phyloP scores from a whole-genome alignment of 352 stramenopile species.

The Phytophthora chlamydospora region DNA sequence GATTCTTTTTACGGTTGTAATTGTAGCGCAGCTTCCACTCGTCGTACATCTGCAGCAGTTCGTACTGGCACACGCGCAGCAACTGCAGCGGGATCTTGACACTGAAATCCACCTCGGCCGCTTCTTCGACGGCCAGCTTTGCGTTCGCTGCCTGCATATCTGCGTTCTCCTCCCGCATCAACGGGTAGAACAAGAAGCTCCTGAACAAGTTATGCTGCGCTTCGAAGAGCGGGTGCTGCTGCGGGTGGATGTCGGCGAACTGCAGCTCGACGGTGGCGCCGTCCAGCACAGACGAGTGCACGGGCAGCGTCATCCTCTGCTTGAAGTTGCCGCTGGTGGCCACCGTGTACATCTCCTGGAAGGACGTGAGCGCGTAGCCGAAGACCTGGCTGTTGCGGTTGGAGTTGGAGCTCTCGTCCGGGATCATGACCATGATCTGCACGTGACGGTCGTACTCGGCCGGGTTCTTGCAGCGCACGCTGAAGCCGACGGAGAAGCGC shows the following conservation, averaged over 20 bases:
- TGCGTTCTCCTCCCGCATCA: slow-evolving; percentile 60
- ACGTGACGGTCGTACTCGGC: slow-evolving; percentile 67
- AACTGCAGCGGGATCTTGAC: slow-evolving; percentile 83
- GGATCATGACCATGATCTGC: slow-evolving; percentile 81
- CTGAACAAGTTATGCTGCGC: slow-evolving; percentile 57
- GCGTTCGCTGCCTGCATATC: slow-evolving; percentile 51
- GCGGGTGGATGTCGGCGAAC: slow-evolving; percentile 56
- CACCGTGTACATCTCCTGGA: slow-evolving; percentile 78
- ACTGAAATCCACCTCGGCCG: slow-evolving; percentile 77
- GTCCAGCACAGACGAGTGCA: slow-evolving; percentile 67
- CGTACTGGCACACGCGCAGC: slow-evolving; percentile 69
- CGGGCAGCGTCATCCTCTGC: slow-evolving; percentile 69
- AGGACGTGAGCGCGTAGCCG: slow-evolving; percentile 75
- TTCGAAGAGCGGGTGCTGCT: slow-evolving; percentile 57
- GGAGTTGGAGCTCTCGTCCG: slow-evolving; percentile 65
- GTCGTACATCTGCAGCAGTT: slow-evolving; percentile 76
- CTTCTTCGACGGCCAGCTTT: slow-evolving; percentile 81
- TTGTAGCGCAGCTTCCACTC: slow-evolving; percentile 83
- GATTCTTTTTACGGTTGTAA: slow-evolving; percentile 75
- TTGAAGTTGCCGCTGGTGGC: slow-evolving; percentile 61
- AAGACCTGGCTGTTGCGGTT: slow-evolving; percentile 76
- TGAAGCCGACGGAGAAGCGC: slow-evolving; percentile 74
- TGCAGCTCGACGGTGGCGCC: slow-evolving; percentile 68
- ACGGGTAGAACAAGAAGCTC: slow-evolving; percentile 70
- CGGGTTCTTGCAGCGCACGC: slow-evolving; percentile 52